Evolutionary conservation across 257 asterid species (phyloP), one percentile per base, ranked within the genome.

Genomic region (Prunella vulgaris): DNA sequence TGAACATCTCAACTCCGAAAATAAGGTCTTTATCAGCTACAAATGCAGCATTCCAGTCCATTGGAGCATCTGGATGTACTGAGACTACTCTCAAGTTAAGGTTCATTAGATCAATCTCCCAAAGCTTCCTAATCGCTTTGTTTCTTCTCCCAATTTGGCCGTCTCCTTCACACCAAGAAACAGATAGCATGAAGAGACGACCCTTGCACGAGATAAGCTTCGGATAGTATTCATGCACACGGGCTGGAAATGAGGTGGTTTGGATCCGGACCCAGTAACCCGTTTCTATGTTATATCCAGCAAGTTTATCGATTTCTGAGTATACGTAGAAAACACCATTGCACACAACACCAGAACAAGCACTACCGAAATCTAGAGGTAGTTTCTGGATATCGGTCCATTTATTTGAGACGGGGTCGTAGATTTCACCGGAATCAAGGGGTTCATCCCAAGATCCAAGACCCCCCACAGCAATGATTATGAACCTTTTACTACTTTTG

Each of bases 31-130:
- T 79, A 42, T 87, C 96, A 3, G 83, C 87, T 17, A 85, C 91
- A 71, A 94, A 91, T n/a, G 89, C 84, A 18, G 97, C 97, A 66
- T 94, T 91, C 99, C 97, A 90, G 67, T 93, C 99, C 99, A 90
- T 93, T 4, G 99, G 99, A 1, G 97, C 99, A 70, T 93, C 99
- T 5, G 99, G 97, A 68, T 94, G 99, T 9, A 66, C 69, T 0
- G 89, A 89, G 2, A 85, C 85, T 35, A 84, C 96, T n/a, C 18
- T 78, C 97, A 96, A 94, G 10, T 74, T 63, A 51, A 80, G 79
- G 33, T 65, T 60, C 80, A 30, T 18, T 2, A 84, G 82, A 77
- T 94, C 87, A 12, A 94, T 93, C 84, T 87, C 99, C 97, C 97
- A 90, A 6, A 90, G 82, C 84, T 93, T 93, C 67, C 99, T 81